Evolutionary conservation across 2,329 filamentous ascomycete species (phyloP).

Genomic region (Cordyceps fumosorosea): DNA sequence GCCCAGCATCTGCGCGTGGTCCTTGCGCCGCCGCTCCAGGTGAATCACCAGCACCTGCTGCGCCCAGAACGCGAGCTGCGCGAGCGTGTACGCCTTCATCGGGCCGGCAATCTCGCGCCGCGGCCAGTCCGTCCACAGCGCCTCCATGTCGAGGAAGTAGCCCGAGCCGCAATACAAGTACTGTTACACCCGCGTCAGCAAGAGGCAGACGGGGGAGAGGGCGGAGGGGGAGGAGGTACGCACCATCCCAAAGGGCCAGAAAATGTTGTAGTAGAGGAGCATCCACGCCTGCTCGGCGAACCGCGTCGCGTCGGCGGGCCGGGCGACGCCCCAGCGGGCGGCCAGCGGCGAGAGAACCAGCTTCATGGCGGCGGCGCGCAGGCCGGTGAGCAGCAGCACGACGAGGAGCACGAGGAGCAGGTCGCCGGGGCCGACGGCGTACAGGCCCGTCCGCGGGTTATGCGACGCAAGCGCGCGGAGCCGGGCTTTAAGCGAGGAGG

Average conservation of each 20-base stretch:
- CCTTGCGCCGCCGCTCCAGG: slow-evolving; percentile 89
- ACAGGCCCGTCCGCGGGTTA: slow-evolving; percentile 49
- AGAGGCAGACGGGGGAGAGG: slow-evolving; percentile 12
- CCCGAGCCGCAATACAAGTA: slow-evolving; percentile 72
- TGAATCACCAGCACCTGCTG: slow-evolving; percentile 92
- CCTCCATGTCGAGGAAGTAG: slow-evolving; percentile 71
- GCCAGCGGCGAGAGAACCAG: slow-evolving; percentile 78
- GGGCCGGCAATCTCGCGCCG: slow-evolving; percentile 64
- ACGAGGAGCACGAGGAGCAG: slow-evolving; percentile 68
- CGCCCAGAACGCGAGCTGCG: slow-evolving; percentile 86
- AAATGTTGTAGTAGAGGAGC: slow-evolving; percentile 71
- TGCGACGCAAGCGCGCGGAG: neutral
- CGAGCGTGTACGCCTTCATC: slow-evolving; percentile 50
- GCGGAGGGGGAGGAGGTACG: slow-evolving; percentile 28
- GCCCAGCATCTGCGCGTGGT: slow-evolving; percentile 91
- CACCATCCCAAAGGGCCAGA: slow-evolving; percentile 82
- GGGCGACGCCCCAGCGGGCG: slow-evolving; percentile 62
- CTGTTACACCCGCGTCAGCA: slow-evolving; percentile 33
- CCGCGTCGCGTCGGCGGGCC: slow-evolving; percentile 67
- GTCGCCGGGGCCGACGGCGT: slow-evolving; percentile 74
- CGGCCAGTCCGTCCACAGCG: slow-evolving; percentile 83
- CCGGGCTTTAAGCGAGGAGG: no score
- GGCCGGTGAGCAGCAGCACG: slow-evolving; percentile 77
- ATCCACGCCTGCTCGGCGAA: slow-evolving; percentile 96
- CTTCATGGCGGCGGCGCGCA: slow-evolving; percentile 80